A percentile compares a stretch with the other conserved stretches of the same genome.
Evolutionary conservation across 1,139 yeast species (phyloP).

Genomic region (Yamadazyma songkhlaensis): DNA sequence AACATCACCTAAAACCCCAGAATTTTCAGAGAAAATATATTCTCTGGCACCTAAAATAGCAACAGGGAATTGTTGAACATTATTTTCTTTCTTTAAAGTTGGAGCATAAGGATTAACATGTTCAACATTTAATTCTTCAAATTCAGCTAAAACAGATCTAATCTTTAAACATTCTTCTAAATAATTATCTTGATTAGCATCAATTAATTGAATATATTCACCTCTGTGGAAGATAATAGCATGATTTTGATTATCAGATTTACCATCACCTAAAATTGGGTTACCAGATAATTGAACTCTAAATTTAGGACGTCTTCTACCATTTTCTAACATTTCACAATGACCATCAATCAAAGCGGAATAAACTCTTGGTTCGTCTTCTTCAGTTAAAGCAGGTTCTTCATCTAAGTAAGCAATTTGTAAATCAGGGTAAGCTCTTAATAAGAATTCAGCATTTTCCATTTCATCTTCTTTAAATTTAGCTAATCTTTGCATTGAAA

Average conservation of each 20-base stretch:
- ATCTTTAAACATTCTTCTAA: constrained; percentile 54
- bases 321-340: constrained; percentile 95
- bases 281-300: constrained; percentile 97
- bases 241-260: constrained; percentile 56
- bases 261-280: constrained; percentile 57
- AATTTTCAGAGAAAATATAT: constrained; percentile 53
- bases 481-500: constrained; percentile 97
- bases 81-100: constrained; percentile 23
- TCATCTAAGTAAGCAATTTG: constrained; percentile 98
- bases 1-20: constrained; percentile 53
- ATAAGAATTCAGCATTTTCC: constrained; percentile 96
- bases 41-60: constrained; percentile 57
- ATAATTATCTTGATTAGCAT: constrained; percentile 58
- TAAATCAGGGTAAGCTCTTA: constrained; percentile 97
- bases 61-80: constrained; percentile 37
- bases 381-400: constrained; percentile 84
- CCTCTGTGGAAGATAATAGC: constrained; percentile 50
- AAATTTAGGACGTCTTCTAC: constrained; percentile 97
- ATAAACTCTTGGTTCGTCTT: constrained; percentile 96
- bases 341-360: constrained; percentile 98
- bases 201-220: constrained; percentile 52
- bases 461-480: constrained; percentile 96
- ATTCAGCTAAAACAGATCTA: constrained; percentile 49
- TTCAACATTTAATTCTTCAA: constrained; percentile 72
- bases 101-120: constrained; percentile 81